A percentile compares a stretch with the other conserved stretches of the same genome.
Conservation (phyloP, 345 rosid genomes). For the Gossypium turneri region DNA sequence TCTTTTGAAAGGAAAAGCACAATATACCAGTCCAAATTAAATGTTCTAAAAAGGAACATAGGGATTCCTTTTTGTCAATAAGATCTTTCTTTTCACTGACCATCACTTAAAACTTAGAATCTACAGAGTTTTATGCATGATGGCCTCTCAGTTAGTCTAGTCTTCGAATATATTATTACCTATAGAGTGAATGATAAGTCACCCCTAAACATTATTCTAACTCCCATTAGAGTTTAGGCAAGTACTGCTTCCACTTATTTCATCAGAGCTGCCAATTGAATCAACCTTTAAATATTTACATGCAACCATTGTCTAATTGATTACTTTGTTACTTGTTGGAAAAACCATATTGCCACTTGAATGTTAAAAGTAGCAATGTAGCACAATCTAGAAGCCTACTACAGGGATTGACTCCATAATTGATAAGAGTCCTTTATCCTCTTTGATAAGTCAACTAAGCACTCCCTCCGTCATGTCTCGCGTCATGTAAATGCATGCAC, state of each 20-base stretch:
- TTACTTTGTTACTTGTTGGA: neutral
- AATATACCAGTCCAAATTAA: neutral
- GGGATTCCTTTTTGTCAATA: neutral
- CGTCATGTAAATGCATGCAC: slow-evolving; percentile 5
- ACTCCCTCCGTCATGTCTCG: slow-evolving; percentile 11
- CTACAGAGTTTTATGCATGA: slow-evolving; percentile 1
- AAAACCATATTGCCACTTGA: slow-evolving; percentile 8
- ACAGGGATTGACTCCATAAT: neutral
- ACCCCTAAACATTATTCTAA: slow-evolving; percentile 5
- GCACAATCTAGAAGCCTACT: neutral
- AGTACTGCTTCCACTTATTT: slow-evolving; percentile 3
- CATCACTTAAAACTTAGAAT: slow-evolving; percentile 1
- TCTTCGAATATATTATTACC: neutral
- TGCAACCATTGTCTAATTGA: neutral
- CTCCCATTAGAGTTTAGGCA: neutral
- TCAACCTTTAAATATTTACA: neutral
- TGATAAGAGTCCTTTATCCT: neutral
- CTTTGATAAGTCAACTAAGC: slow-evolving; percentile 10
- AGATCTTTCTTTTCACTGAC: neutral
- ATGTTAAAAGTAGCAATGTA: slow-evolving; percentile 2
- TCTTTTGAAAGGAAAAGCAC: slow-evolving; percentile 2
- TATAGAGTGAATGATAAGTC: neutral
- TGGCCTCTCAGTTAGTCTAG: neutral
- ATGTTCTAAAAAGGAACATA: neutral
- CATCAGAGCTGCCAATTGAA: slow-evolving; percentile 1